Evolutionary conservation across 129 eudicot genomes (phyloP), one percentile per base, ranked within the genome.

Genomic region (Tanacetum coccineum): DNA sequence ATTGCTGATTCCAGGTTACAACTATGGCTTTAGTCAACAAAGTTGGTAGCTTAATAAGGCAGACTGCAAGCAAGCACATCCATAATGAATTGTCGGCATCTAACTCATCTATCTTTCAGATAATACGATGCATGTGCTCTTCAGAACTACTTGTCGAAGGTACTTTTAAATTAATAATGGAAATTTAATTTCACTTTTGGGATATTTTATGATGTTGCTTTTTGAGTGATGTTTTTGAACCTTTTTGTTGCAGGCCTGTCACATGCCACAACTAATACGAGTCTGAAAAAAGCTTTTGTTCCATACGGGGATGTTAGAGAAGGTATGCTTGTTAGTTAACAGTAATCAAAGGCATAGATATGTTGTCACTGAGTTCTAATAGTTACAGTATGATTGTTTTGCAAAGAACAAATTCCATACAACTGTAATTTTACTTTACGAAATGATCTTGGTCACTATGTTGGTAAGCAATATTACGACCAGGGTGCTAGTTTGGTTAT

Each of bases 141-240:
- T 76, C 97, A 9, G 87, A 85, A 73, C 44, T 91, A 52, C 85
- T 87, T 55, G 75, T 91, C 21, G 97, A 93, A 83, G 97, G 97
- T 91, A 44, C 62, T 39, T 21, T 72, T 53, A 13, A 64, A 4
- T 60, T 13, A 22, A 22, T 30, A 22, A 55, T 52, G 22, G 26
- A 0, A 3, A 28, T 42, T 15, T 21, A 3, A 28, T 42, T 15
- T 21, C 13, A 9, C 32, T 2, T 56, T 45, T 25, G 8, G 55
- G 17, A 19, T 17, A 12, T 40, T n/a, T n/a, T 49, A 15, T 40
- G 14, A 19, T 20, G 13, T 51, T 14, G 17, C 10, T 9, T 3
- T 42, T 4, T 12, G 18, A 13, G 49, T 5, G n/a, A 42, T 47
- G 13, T 25, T 47, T 25, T 25, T 49, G 54, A 14, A 12, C 17